Evolutionary conservation across 2,329 filamentous ascomycete genomes (phyloP).

Genomic region (Cercospora nicotianae): DNA sequence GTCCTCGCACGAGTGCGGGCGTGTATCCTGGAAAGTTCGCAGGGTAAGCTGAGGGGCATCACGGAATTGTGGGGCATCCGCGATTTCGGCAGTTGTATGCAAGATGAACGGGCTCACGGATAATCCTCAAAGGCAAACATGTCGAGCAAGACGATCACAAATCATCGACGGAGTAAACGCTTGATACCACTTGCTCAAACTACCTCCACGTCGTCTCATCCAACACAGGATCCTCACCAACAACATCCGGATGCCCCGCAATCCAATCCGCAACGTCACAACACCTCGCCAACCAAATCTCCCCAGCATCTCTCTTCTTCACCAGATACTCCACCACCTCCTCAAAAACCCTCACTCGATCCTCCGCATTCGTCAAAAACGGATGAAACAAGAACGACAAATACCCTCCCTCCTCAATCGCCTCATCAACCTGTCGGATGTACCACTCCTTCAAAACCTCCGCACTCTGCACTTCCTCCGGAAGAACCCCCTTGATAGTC

Average conservation of each 20-base stretch:
- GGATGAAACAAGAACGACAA: slow-evolving; percentile 38
- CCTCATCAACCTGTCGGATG: slow-evolving; percentile 34
- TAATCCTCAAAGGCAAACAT: neutral
- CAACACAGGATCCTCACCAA: slow-evolving; percentile 35
- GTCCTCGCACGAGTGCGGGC: neutral
- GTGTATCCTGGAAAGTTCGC: neutral
- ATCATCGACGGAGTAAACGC: neutral
- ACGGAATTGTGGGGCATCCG: neutral
- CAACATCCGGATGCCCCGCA: slow-evolving; percentile 25
- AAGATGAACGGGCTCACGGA: neutral
- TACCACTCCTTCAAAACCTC: slow-evolving; percentile 28
- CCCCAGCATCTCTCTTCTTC: slow-evolving; percentile 29
- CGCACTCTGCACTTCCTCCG: slow-evolving; percentile 25
- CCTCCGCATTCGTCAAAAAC: slow-evolving; percentile 32
- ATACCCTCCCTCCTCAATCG: slow-evolving; percentile 33
- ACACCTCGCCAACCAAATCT: slow-evolving; percentile 36
- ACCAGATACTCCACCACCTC: slow-evolving; percentile 32
- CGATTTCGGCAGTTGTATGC: slow-evolving; percentile 4
- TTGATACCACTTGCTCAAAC: neutral
- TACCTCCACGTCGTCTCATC: slow-evolving; percentile 37
- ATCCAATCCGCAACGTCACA: slow-evolving; percentile 35
- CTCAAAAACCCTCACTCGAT: slow-evolving; percentile 34
- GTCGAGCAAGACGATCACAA: neutral
- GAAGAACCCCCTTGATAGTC: slow-evolving; percentile 31
- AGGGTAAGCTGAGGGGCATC: neutral